These are phyloP conservation scores for Raffaelea ambrosiae DNA, from an alignment of 2,329 filamentous ascomycete genomes.

Conservation along the genomic window DNA sequence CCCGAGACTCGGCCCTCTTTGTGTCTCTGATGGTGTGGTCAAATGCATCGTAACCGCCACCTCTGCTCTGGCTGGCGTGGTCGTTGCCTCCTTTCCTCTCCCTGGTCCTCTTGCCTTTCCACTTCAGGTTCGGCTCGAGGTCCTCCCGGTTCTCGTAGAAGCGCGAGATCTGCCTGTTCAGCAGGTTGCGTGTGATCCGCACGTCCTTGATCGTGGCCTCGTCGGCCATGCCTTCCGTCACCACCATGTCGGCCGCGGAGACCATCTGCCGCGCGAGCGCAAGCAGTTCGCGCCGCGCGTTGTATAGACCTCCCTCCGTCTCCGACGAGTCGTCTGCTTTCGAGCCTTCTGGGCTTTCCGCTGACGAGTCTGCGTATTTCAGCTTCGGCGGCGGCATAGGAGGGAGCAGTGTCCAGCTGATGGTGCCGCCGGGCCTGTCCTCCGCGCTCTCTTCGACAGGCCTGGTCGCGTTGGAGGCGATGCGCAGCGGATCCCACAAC, in stretches of 20 bases:
- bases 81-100: not conserved
- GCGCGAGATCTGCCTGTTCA: conserved; percentile 21
- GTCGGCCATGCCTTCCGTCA: conserved; percentile 30
- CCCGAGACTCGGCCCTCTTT: not conserved
- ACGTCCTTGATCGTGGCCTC: conserved; percentile 22
- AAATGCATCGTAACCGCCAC: too few species aligned
- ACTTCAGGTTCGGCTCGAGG: not conserved
- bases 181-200: conserved; percentile 18
- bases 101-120: not conserved
- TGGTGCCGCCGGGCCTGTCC: not conserved
- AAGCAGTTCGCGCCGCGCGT: conserved; percentile 31
- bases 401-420: not conserved
- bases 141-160: conserved; percentile 14
- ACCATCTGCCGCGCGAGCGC: conserved; percentile 38
- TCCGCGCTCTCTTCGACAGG: not conserved
- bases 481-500: conserved; percentile 40
- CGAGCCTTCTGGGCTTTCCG: not conserved
- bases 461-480: conserved; percentile 17
- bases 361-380: not conserved
- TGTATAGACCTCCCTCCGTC: too few species aligned
- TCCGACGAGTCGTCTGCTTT: too few species aligned
- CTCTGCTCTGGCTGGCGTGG: too few species aligned
- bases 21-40: too few species aligned
- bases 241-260: conserved; percentile 33
- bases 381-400: too few species aligned